Evolutionary conservation across 768 basidiomycete genomes (phyloP).

Genomic region (Termitomyces sp.): DNA sequence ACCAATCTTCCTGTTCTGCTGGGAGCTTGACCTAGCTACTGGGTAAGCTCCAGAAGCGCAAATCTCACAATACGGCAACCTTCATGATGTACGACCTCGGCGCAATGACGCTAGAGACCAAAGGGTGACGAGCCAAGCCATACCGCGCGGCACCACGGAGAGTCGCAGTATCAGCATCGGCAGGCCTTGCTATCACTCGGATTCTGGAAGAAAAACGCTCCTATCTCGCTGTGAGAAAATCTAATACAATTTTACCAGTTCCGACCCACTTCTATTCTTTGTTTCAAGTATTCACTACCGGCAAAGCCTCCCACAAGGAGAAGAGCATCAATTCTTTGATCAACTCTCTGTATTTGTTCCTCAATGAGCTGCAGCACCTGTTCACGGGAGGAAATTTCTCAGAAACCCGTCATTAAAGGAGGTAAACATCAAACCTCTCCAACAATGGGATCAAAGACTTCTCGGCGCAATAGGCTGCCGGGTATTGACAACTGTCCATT

Average conservation of each 20-base stretch:
- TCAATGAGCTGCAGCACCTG: conserved; percentile 79
- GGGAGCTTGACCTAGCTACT: conserved; percentile 72
- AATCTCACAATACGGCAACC: conserved; percentile 29
- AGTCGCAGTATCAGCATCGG: conserved; percentile 87
- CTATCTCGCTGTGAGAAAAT: conserved; percentile 26
- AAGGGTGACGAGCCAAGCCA: conserved; percentile 66
- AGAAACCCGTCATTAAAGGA: background rate
- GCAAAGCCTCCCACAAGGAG: conserved; percentile 90
- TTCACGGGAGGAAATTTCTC: conserved; percentile 1
- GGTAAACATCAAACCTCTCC: conserved; percentile 47
- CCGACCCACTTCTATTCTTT: conserved; percentile 61
- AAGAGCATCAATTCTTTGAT: conserved; percentile 74
- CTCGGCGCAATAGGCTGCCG: conserved; percentile 69
- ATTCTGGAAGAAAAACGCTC: conserved; percentile 63
- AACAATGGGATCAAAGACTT: conserved; percentile 90
- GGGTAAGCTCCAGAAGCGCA: background rate
- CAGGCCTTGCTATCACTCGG: conserved; percentile 73
- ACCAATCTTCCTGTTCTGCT: conserved; percentile 79
- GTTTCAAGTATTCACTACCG: conserved; percentile 80
- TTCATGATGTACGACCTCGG: conserved; percentile 87
- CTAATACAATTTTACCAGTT: conserved; percentile 6
- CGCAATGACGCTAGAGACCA: conserved; percentile 79
- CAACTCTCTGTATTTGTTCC: conserved; percentile 61
- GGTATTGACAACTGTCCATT: conserved; percentile 84
- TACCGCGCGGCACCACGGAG: conserved; percentile 86